Base-by-base conservation (phyloP, 116 monocot species). In the Dioscorea cayenensis region DNA sequence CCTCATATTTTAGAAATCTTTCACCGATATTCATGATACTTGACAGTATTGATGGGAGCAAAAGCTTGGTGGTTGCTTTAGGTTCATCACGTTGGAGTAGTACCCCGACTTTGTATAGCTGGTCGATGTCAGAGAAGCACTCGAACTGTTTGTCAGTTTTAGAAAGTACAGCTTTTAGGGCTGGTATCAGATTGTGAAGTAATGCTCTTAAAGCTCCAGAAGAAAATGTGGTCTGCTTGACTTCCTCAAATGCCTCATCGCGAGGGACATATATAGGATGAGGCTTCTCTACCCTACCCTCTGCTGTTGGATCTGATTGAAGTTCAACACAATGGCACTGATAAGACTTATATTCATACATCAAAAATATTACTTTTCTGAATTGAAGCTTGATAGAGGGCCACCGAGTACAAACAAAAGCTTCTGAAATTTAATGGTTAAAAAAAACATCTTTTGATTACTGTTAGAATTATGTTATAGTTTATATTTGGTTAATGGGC, bases 211-310 rank as follows among this genome's bases (percentile, higher is more conserved):
- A 36, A 27, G 70, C 73, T 73, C 85, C 87, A 22, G 85, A 60
- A 36, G 87, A 84, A 60, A 94, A 87, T 19, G 80, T 66, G 25
- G 77, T 75, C 63, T 85, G 79, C 79, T 94, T 94, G 66, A 85
- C 66, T 69, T 94, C 93, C 75, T 87, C 93, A 48, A 94, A 94
- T 23, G 73, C 75, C 78, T 94, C 93, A 68, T 94, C 93, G 28
- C 90, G 49, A 0, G 93, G 90, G 52, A 94, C 93, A 68, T 94
- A 94, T 11, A 90, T 79, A 6, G 84, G 60, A 71, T 81, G 59
- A 17, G 87, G 84, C 65, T 85, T 89, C 67, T 87, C 87, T 25
- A 94, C 63, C 68, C 80, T 73, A 19, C 79, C 83, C 78, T 94
- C 93, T 37, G 76, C 32, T 12, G 19, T 72, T 60, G 87, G 87